Evolutionary conservation across 2,329 filamentous ascomycete genomes (phyloP).

Genomic region (Xylaria sp.): DNA sequence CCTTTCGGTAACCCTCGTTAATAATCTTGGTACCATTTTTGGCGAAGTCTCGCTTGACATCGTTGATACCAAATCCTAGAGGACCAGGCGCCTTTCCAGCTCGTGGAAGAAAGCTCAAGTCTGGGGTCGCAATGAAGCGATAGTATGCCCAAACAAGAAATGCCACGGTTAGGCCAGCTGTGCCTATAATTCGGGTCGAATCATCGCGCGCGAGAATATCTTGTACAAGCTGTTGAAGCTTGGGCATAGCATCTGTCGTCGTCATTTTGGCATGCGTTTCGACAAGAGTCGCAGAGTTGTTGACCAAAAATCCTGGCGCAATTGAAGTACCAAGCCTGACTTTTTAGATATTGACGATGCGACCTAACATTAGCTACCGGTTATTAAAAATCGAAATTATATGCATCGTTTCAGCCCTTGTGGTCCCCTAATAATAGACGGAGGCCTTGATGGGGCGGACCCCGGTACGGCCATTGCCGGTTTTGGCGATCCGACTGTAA

Average conservation of each 20-base stretch:
- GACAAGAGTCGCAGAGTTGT: slow-evolving; percentile 19
- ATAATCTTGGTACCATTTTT: slow-evolving; percentile 40
- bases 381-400: slow-evolving; percentile 28
- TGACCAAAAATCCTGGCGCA: slow-evolving; percentile 13
- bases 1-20: slow-evolving; percentile 36
- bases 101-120: slow-evolving; percentile 36
- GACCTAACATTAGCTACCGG: slow-evolving; percentile 14
- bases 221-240: slow-evolving; percentile 34
- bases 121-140: slow-evolving; percentile 33
- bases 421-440: slow-evolving; percentile 36
- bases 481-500: slow-evolving; percentile 38
- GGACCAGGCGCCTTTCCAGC: slow-evolving; percentile 36
- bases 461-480: slow-evolving; percentile 38
- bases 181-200: slow-evolving; percentile 31
- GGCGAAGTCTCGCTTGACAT: slow-evolving; percentile 39
- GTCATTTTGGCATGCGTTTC: slow-evolving; percentile 24
- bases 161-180: slow-evolving; percentile 28
- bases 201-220: slow-evolving; percentile 36
- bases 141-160: slow-evolving; percentile 33
- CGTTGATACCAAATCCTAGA: slow-evolving; percentile 34
- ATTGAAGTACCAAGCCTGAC: slow-evolving; percentile 28
- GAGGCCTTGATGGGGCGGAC: slow-evolving; percentile 35
- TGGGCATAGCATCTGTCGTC: slow-evolving; percentile 25
- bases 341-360: slow-evolving; percentile 32
- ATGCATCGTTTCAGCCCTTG: slow-evolving; percentile 29